Conservation (phyloP, 2,329 filamentous ascomycete species). For the Diaporthe ilicicola region DNA sequence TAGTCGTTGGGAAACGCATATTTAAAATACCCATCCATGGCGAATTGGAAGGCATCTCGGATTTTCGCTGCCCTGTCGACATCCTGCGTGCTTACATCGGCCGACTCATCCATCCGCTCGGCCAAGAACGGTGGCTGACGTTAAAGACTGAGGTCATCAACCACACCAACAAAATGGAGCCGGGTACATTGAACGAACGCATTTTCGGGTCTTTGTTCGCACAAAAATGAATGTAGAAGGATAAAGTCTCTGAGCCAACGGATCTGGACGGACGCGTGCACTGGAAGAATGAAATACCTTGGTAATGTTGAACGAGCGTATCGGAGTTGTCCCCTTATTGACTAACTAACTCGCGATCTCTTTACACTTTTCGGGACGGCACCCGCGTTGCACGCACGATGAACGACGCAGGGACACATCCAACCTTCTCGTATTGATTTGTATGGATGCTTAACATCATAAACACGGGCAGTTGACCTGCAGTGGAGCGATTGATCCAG, state of each 20-base stretch:
- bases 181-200: not conserved
- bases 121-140: not conserved
- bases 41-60: constrained; percentile 15
- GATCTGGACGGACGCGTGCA: not conserved
- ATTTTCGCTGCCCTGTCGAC: not conserved
- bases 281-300: not conserved
- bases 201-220: not conserved
- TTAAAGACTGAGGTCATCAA: not conserved
- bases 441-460: not conserved
- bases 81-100: not conserved
- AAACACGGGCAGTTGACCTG: not conserved
- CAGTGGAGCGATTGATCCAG: not conserved
- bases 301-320: not conserved
- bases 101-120: not conserved
- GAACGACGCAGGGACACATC: not conserved
- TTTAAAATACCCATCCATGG: constrained; percentile 18
- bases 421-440: constrained; percentile 6
- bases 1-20: constrained; percentile 20
- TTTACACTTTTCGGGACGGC: not conserved
- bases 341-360: not conserved
- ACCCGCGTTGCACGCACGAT: not conserved
- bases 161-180: not conserved
- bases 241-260: not conserved
- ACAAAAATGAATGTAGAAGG: not conserved
- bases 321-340: not conserved